phyloP scores from a whole-genome alignment of 2,329 filamentous ascomycete species.

The Pseudogymnoascus sp. region DNA sequence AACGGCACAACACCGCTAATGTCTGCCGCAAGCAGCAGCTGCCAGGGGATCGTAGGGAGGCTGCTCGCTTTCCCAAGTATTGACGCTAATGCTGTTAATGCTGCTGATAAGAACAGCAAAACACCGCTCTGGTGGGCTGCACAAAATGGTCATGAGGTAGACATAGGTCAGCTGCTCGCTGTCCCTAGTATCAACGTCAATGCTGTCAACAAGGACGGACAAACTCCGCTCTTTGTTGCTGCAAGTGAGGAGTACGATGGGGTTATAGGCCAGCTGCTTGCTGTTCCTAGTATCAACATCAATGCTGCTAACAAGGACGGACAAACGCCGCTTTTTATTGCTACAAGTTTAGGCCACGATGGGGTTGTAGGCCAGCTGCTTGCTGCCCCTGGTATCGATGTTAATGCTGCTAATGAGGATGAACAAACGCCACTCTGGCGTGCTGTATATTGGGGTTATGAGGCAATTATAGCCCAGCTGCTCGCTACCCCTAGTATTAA shows the following conservation, averaged over 20 bases:
- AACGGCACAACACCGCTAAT: not conserved
- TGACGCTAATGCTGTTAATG: not conserved
- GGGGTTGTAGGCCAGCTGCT: not conserved
- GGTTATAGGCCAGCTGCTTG: not conserved
- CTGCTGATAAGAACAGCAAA: not conserved
- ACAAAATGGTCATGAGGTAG: fast-evolving
- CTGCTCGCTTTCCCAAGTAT: not conserved
- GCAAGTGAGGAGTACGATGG: not conserved
- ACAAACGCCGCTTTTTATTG: too few species aligned
- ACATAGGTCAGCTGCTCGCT: not conserved
- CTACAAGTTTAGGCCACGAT: too few species aligned
- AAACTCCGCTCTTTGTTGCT: not conserved
- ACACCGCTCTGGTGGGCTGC: not conserved
- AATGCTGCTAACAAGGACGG: not conserved
- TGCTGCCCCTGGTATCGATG: not conserved
- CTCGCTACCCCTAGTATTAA: not conserved
- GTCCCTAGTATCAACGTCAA: not conserved
- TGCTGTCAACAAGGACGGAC: not conserved
- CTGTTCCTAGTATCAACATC: not conserved
- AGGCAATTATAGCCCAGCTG: not conserved
- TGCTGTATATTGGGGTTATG: not conserved
- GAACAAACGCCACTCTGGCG: not conserved
- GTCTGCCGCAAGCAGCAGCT: not conserved
- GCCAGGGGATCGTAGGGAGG: not conserved
- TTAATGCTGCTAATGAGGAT: not conserved